phyloP scores from a whole-genome alignment of 2,329 filamentous ascomycete species.

The Colletotrichum scovillei region DNA sequence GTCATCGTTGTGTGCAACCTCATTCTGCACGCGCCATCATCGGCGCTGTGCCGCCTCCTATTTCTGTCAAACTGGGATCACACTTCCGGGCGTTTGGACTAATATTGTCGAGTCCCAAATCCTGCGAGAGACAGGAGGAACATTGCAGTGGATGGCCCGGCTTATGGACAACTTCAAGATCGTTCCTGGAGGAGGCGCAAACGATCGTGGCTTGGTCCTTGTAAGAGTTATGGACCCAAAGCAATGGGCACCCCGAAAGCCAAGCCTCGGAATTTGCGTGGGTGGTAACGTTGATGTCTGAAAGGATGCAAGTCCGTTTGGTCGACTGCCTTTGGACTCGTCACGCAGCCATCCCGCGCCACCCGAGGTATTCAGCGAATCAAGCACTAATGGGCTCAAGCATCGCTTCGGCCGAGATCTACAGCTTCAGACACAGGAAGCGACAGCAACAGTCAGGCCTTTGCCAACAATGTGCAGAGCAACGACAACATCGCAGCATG shows the following conservation, averaged over 20 bases:
- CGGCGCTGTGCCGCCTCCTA: constrained; percentile 26
- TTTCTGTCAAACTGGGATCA: not conserved
- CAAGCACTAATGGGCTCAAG: not conserved
- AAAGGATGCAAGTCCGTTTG: not conserved
- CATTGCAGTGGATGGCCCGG: not conserved
- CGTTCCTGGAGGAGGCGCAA: constrained; percentile 1
- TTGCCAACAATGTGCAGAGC: not conserved
- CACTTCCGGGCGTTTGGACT: not conserved
- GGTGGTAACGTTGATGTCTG: not conserved
- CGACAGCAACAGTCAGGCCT: not conserved
- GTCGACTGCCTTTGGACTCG: not conserved
- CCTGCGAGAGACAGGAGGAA: not conserved
- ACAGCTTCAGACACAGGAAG: not conserved
- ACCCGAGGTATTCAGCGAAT: constrained; percentile 1
- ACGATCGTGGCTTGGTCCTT: constrained; percentile 20
- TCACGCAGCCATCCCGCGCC: not conserved
- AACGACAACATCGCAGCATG: not conserved
- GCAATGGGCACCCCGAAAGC: not conserved
- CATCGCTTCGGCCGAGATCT: constrained; percentile 14
- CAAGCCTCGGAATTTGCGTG: not conserved
- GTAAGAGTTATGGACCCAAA: not conserved
- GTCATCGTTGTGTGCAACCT: not conserved
- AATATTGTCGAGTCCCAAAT: not conserved
- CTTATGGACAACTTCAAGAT: not conserved
- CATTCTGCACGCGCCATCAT: not conserved